Evolutionary conservation across 352 stramenopile species (phyloP).

Genomic region (Pythium dissotocum): DNA sequence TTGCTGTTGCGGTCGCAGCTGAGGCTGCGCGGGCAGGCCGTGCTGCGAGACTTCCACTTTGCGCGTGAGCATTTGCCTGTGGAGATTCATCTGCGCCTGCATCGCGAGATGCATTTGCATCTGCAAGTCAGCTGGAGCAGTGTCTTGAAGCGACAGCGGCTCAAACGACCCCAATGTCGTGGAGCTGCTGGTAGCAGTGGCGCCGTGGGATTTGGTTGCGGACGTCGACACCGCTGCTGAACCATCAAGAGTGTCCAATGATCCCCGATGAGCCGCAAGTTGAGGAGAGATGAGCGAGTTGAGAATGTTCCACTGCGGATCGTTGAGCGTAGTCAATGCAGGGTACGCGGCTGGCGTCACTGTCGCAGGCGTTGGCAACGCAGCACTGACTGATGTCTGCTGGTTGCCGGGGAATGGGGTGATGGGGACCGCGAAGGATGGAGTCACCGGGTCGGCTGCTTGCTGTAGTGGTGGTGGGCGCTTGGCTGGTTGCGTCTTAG

Average conservation of each 20-base stretch:
- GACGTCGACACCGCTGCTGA: background rate
- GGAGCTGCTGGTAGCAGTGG: background rate
- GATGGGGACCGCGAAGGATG: background rate
- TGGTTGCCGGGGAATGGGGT: background rate
- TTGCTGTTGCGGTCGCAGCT: slow-evolving; percentile 24
- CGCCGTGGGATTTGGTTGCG: background rate
- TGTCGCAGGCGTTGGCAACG: background rate
- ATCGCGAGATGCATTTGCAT: slow-evolving; percentile 87
- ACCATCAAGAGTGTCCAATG: background rate
- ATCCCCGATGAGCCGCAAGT: slow-evolving; percentile 18
- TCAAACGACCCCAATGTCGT: background rate
- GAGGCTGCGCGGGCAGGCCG: slow-evolving; percentile 31
- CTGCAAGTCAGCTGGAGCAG: slow-evolving; percentile 43
- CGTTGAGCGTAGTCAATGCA: slow-evolving; percentile 43
- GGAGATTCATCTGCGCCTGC: slow-evolving; percentile 88
- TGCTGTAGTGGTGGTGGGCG: slow-evolving; percentile 2
- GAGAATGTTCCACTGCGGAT: slow-evolving; percentile 80
- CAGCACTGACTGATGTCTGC: background rate
- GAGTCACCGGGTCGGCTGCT: background rate
- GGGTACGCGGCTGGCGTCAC: slow-evolving; percentile 3
- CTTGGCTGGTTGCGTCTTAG: background rate
- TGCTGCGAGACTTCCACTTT: slow-evolving; percentile 82
- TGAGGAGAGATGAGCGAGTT: slow-evolving; percentile 80
- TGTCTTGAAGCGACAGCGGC: background rate
- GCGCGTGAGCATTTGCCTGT: slow-evolving; percentile 80